Evolutionary conservation across 371 early-diverging fungal species (phyloP), one percentile per base, ranked within the genome.

Genomic region (Mortierella sp.): DNA sequence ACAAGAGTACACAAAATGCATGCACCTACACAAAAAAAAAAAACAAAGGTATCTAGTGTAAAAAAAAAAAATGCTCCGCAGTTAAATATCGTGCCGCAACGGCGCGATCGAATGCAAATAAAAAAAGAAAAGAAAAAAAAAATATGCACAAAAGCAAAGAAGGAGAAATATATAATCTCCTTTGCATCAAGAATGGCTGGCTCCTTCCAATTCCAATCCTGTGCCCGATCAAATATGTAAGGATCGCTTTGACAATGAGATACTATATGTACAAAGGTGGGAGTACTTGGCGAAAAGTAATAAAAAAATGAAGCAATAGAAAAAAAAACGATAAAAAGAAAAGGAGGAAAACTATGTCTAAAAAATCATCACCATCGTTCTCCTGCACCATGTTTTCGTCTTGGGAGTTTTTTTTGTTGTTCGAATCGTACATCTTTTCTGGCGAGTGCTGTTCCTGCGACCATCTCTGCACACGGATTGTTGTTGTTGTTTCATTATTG

Each of bases 311-410:
- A 35, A 35, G 35, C 6, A 10, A 3, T 10, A 34, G 19, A n/a
- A 49, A 6, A 56, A 45, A 66, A 19, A 56, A 32, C 57, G 40
- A 43, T 28, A 55, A 53, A 56, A 31, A 17, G 28, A 22, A 19
- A 26, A 53, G 37, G 5, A 2, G 40, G 54, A 69, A 40, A 54
- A 55, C 23, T 40, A 54, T 43, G 62, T 61, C 63, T 45, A 68
- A 57, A 60, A 47, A 68, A 61, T 61, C 61, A 49, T 68, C 68
- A 68, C 69, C 54, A 68, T 15, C 31, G 45, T 62, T 43, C 55
- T 67, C 61, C 45, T 45, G 15, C 12, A 15, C 45, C 12, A 5
- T 15, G n/a, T 45, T 17, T 3, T 7, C 15, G n/a, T 53, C 31
- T 31, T 67, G 42, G 35, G 17, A 53, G 55, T 32, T 64, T 32